Evolutionary conservation across 176 grass and related monocot genomes (phyloP).

Genomic region (Phyllostachys edulis): DNA sequence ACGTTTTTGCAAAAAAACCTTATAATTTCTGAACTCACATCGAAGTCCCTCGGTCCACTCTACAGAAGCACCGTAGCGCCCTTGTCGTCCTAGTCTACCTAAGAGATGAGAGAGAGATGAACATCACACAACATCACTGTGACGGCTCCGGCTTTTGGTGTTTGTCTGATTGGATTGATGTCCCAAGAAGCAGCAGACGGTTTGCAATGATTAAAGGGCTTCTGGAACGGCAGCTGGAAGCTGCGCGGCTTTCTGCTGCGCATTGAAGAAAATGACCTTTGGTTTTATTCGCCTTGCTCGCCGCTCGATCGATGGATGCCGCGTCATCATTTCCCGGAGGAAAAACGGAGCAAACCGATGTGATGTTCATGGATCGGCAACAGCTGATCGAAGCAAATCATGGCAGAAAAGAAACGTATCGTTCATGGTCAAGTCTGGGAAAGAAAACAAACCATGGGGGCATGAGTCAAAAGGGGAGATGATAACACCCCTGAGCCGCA

Average conservation of each 20-base stretch:
- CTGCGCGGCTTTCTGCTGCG: constrained; percentile 52
- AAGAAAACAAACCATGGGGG: background rate
- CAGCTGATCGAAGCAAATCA: constrained; percentile 14
- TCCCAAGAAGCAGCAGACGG: constrained; percentile 41
- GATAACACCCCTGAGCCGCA: background rate
- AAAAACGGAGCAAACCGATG: constrained; percentile 11
- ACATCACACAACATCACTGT: constrained; percentile 34
- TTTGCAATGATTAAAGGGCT: constrained; percentile 69
- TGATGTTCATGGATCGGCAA: constrained; percentile 24
- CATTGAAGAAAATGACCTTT: constrained; percentile 25
- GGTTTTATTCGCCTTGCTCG: background rate
- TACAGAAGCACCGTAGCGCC: no score
- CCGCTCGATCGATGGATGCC: background rate
- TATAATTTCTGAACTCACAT: no score
- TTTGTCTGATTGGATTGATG: constrained; percentile 45
- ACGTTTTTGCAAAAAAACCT: no score
- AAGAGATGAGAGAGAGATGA: background rate
- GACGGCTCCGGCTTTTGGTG: constrained; percentile 36
- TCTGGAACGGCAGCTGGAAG: constrained; percentile 63
- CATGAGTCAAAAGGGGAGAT: constrained; percentile 18
- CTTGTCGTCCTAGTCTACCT: background rate
- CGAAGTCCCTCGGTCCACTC: no score
- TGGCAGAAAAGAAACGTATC: background rate
- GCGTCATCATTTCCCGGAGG: constrained; percentile 24
- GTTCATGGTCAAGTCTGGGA: background rate